These are phyloP conservation scores for Neocallimastix lanati DNA, from an alignment of 192 early-diverging fungal genomes.

Conservation along the genomic window DNA sequence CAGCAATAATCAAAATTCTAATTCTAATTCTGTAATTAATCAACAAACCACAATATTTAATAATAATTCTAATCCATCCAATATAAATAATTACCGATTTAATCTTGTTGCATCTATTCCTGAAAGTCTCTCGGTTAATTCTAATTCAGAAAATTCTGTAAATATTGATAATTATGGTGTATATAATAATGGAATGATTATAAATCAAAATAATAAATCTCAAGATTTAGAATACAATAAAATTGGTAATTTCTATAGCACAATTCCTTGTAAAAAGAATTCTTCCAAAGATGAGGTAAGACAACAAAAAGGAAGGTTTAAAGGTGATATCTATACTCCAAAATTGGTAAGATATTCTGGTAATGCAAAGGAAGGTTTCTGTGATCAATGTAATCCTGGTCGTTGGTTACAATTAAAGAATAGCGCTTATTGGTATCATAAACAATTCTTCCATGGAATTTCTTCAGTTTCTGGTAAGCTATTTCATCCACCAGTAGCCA, in stretches of 20 bases:
- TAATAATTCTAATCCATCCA: not conserved
- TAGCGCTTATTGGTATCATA: constrained; percentile 77
- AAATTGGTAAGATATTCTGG: constrained; percentile 63
- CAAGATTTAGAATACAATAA: not conserved
- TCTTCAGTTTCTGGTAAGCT: constrained; percentile 64
- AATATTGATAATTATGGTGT: no score
- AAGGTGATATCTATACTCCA: constrained; percentile 61
- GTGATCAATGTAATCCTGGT: constrained; percentile 60
- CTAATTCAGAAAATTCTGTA: no score
- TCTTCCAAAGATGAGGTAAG: not conserved
- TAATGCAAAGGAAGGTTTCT: constrained; percentile 61
- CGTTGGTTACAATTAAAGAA: constrained; percentile 80
- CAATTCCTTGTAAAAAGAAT: not conserved
- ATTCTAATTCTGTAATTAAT: not conserved
- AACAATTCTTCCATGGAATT: constrained; percentile 72
- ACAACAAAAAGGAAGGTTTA: constrained; percentile 47
- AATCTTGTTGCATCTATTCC: not conserved
- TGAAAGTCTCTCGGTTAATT: not conserved
- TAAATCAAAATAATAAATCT: not conserved
- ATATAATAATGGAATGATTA: no score
- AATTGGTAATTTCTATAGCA: not conserved
- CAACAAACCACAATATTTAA: not conserved
- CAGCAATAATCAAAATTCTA: not conserved
- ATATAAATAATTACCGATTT: not conserved
- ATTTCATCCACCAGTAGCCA: constrained; percentile 50